phyloP scores from a whole-genome alignment of 805 yeast species.

The Saccharomycopsis selenospora region DNA sequence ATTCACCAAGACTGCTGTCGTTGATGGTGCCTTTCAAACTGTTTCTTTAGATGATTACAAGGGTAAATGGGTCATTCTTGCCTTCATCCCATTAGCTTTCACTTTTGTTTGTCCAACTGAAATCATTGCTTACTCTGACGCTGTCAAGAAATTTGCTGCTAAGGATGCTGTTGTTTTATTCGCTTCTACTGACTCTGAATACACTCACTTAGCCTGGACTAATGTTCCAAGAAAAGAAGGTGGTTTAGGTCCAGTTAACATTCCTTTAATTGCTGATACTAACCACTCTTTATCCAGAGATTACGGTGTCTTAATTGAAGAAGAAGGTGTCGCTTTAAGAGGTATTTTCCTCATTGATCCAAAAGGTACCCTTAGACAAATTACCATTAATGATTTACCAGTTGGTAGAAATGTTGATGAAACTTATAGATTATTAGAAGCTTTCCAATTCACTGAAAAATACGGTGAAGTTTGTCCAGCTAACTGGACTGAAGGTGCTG shows the following conservation, averaged over 20 bases:
- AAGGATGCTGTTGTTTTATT: slow-evolving; percentile 85
- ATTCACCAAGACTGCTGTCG: slow-evolving; percentile 95
- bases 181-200: slow-evolving; percentile 98
- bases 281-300: slow-evolving; percentile 91
- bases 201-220: slow-evolving; percentile 97
- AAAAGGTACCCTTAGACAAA: slow-evolving; percentile 88
- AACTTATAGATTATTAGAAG: slow-evolving; percentile 94
- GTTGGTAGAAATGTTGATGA: slow-evolving; percentile 99
- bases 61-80: slow-evolving; percentile 97
- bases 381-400: slow-evolving; percentile 97
- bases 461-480: slow-evolving; percentile 99
- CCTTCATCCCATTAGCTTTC: slow-evolving; percentile 98
- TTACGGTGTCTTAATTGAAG: slow-evolving; percentile 96
- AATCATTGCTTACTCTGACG: slow-evolving; percentile 97
- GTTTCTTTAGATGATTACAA: slow-evolving; percentile 88
- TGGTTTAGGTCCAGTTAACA: slow-evolving; percentile 92
- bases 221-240: slow-evolving; percentile 94
- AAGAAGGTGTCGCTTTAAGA: slow-evolving; percentile 94
- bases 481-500: slow-evolving; percentile 96
- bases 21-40: slow-evolving; percentile 95
- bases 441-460: slow-evolving; percentile 99
- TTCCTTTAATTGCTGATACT: slow-evolving; percentile 94
- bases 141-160: slow-evolving; percentile 80
- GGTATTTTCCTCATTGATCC: slow-evolving; percentile 98
- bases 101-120: slow-evolving; percentile 99